These are phyloP conservation scores for Podaxis sp. DNA, from an alignment of 768 basidiomycete species.

Conservation along the genomic window DNA sequence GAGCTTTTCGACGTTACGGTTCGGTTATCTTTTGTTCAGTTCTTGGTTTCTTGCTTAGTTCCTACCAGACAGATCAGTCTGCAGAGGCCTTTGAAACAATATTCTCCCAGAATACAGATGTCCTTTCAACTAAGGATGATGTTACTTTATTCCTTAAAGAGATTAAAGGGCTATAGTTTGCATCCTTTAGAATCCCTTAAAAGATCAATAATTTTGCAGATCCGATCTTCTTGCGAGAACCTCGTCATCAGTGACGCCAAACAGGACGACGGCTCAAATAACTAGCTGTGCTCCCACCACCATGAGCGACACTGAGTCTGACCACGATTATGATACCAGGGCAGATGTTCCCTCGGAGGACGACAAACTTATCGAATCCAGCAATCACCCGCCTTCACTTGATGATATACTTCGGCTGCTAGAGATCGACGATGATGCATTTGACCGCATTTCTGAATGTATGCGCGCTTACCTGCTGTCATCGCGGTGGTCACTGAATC, in stretches of 20 bases:
- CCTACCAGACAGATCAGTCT: constrained; percentile 56
- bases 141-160: constrained; percentile 56
- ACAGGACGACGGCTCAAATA: background rate
- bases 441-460: background rate
- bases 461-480: background rate
- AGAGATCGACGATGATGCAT: background rate
- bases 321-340: background rate
- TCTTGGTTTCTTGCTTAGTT: constrained; percentile 12
- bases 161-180: constrained; percentile 48
- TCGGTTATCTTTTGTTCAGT: constrained; percentile 20
- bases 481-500: background rate
- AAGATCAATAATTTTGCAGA: background rate
- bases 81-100: constrained; percentile 56
- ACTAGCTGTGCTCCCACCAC: constrained; percentile 6
- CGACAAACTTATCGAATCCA: background rate
- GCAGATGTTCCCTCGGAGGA: background rate
- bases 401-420: background rate
- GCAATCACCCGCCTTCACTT: background rate
- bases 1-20: constrained; percentile 69
- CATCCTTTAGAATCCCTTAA: background rate
- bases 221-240: background rate
- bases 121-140: constrained; percentile 53
- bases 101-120: constrained; percentile 54
- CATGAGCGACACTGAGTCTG: constrained; percentile 52
- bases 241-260: background rate